Conservation (phyloP, 805 yeast genomes). For the Zygotorulaspora danielsina region DNA sequence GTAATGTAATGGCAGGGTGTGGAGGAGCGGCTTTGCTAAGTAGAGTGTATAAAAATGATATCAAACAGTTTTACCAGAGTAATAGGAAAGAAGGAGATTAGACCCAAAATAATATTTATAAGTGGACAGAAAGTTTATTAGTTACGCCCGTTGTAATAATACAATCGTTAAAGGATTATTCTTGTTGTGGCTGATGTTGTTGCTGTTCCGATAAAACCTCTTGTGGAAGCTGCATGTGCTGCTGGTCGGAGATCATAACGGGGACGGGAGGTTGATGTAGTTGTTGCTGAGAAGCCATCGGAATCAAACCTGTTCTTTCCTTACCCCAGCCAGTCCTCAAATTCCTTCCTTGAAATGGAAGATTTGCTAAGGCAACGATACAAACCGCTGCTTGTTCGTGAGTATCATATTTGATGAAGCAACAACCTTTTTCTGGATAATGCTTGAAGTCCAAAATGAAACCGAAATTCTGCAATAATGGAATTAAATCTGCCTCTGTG, state of each 20-base stretch:
- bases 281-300: constrained; percentile 21
- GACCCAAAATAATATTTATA: not conserved
- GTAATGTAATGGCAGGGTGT: too few relatives aligned
- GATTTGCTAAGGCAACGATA: constrained; percentile 70
- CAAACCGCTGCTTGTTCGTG: constrained; percentile 90
- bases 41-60: too few relatives aligned
- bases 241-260: constrained; percentile 5
- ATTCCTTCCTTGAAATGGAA: constrained; percentile 69
- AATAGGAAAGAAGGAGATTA: too few relatives aligned
- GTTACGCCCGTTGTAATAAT: not conserved
- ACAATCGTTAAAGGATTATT: not conserved
- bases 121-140: not conserved
- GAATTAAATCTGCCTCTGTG: constrained; percentile 66
- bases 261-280: constrained; percentile 17
- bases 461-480: constrained; percentile 74
- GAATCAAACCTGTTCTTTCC: constrained; percentile 41
- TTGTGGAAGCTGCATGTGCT: not conserved
- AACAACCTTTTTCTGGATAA: constrained; percentile 78
- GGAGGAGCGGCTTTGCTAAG: too few relatives aligned
- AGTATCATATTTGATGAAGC: constrained; percentile 80
- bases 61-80: too few relatives aligned
- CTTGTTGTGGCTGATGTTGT: constrained; percentile 1
- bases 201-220: not conserved
- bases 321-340: constrained; percentile 88
- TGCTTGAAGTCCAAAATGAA: constrained; percentile 75